Base-by-base conservation (phyloP, 2,329 filamentous ascomycete genomes). In the Setomelanomma holmii region DNA sequence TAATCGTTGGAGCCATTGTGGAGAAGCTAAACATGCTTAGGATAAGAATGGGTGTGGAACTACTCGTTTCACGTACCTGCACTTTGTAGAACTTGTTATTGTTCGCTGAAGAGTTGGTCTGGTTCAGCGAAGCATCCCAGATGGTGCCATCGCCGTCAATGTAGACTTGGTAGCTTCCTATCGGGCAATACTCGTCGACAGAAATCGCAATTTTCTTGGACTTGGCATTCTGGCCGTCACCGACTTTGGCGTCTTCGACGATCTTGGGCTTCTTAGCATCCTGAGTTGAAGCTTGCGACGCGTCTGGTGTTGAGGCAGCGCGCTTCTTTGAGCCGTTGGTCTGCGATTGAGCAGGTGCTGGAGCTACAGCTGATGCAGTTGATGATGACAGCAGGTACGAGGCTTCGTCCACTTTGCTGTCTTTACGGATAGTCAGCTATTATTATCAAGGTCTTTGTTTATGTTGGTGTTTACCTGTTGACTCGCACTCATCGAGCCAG, bases 61-160 rank as follows among this genome's bases (percentile, higher is more conserved):
- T 35, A 40, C 5, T 27, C 17, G 40, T 12, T 20, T 14, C 4
- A 39, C 52, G 33, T 16, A 90, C 78, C 78, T 93, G 89, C 22
- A 92, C 72, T 22, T 85, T 84, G 67, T 93, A 93, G 71, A 93
- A 93, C 61, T 95, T 95, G 73, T 95, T 93, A 73, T 89, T 89
- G 68, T 93, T 95, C 40, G 81, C 75, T 0, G 79, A 76, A 0
- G 89, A 79, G 60, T 91, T 89, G 10, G 90, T 89, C 69, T 93
- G 89, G 61, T 93, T 95, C 40, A 96, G 78, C 0, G 89, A 86
- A 0, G 89, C 90, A 68, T 96, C 91, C 71, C 85, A 93, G 41
- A 93, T 90, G 49, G 88, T 75, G 17, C 86, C 85, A 34, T 82
- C 74, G 1, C 82, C 75, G 54, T 88, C 88, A 49, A 93, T 83